These are phyloP conservation scores for Colletotrichum sp. DNA, from an alignment of 2,329 filamentous ascomycete genomes.

Conservation along the genomic window DNA sequence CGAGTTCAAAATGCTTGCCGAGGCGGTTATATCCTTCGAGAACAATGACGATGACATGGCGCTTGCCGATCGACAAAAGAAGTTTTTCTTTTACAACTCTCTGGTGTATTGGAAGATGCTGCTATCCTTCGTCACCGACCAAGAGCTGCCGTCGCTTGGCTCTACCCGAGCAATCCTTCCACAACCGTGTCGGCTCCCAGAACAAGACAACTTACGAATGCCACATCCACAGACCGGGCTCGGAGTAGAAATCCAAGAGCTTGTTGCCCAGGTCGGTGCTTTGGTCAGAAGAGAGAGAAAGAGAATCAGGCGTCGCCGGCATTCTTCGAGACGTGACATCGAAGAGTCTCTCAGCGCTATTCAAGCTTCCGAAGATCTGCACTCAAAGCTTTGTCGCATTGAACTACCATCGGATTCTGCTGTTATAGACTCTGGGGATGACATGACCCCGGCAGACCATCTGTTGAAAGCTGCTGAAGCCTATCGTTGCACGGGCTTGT, in stretches of 20 bases:
- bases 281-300: conserved; percentile 27
- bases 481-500: conserved; percentile 29
- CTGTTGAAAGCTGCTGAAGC: conserved; percentile 30
- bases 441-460: conserved; percentile 28
- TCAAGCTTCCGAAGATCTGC: conserved; percentile 20
- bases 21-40: neutral
- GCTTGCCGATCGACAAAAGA: conserved; percentile 25
- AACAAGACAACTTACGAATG: neutral
- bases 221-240: conserved; percentile 32
- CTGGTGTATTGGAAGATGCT: conserved; percentile 31
- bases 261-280: conserved; percentile 29
- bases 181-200: neutral
- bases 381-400: conserved; percentile 9
- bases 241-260: conserved; percentile 24
- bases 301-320: conserved; percentile 25
- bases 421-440: conserved; percentile 27
- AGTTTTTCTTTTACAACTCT: conserved; percentile 30
- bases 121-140: conserved; percentile 29
- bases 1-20: neutral
- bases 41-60: neutral
- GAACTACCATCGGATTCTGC: neutral
- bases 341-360: conserved; percentile 28
- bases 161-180: neutral
- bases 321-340: conserved; percentile 28
- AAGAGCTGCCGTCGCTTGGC: neutral